Evolutionary conservation across 2,329 filamentous ascomycete genomes (phyloP).

Genomic region (Mycosphaerelloides madeirae): DNA sequence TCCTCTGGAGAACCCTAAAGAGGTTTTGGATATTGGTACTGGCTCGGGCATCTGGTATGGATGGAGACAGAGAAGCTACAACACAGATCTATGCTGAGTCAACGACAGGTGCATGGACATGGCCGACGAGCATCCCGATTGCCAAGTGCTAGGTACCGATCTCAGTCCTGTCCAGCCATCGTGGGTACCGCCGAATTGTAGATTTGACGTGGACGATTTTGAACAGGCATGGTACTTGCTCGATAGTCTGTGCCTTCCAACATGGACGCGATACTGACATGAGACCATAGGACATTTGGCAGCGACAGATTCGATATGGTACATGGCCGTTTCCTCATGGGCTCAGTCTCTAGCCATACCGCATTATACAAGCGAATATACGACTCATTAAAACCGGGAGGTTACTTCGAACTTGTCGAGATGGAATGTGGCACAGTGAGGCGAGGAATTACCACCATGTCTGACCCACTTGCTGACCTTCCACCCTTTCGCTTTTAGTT

Average conservation of each 20-base stretch:
- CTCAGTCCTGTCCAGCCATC: conserved; percentile 35
- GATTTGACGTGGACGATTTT: conserved; percentile 38
- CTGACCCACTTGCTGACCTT: too few species aligned
- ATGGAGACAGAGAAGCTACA: too few species aligned
- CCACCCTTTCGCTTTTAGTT: too few species aligned
- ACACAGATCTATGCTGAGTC: too few species aligned
- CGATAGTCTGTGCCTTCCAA: too few species aligned
- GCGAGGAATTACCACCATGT: too few species aligned
- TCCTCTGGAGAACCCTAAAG: conserved; percentile 1
- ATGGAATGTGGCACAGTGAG: conserved; percentile 38
- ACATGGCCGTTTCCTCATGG: conserved; percentile 35
- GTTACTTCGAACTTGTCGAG: conserved; percentile 43
- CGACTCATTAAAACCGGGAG: conserved; percentile 36
- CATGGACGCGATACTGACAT: conserved; percentile 1
- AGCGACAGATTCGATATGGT: conserved; percentile 38
- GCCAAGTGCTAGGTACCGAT: conserved; percentile 41
- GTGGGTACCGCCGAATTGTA: conserved; percentile 34
- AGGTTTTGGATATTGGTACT: conserved; percentile 12
- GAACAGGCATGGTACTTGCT: conserved; percentile 32
- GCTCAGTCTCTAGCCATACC: conserved; percentile 20
- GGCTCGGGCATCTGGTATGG: conserved; percentile 16
- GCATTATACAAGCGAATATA: conserved; percentile 28
- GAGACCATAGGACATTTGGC: conserved; percentile 36
- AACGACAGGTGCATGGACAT: conserved; percentile 33
- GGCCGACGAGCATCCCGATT: conserved; percentile 21